Base-by-base conservation (phyloP, 768 basidiomycete species). In the Russula lepida region DNA sequence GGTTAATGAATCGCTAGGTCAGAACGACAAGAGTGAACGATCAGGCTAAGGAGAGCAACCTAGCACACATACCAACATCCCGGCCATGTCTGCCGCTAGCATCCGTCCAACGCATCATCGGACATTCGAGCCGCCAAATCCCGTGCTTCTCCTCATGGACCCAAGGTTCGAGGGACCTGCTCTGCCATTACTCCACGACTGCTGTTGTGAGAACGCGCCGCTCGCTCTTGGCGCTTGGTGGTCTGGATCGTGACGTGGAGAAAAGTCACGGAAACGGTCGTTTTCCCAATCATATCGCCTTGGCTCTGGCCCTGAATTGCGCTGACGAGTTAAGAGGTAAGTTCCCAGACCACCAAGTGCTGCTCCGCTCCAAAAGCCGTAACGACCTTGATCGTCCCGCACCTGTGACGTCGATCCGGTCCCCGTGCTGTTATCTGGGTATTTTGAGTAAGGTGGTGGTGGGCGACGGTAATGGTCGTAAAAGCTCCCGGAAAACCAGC, bases 281-380 rank as follows among this genome's bases (percentile, higher is more conserved):
- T 76, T 76, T 70, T 88, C 85, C 84, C 84, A 88, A 66, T 85
- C 84, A 65, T 81, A 86, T 65, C 68, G 66, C 64, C 70, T 71
- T 68, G 57, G 68, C 68, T 49, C 71, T 68, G 30, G 67, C 67
- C 46, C 71, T 33, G 53, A 64, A 61, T 56, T 63, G 60, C 63
- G 67, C 46, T 60, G 63, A 23, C 67, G 56, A 62, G 66, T 85
- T 72, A 78, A 75, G 2, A 84, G 67, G 63, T 81, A 81, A 28
- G 83, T 80, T 2, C 84, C 87, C 2, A 88, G 70, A 27, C 85
- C 86, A 7, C 91, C 94, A 1, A 88, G 68, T 0, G 83, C 81
- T 7, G 89, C 83, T 3, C 93, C 93, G 1, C 88, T 86, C 88
- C 86, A 94, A 70, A 95, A 94, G 3, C 92, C 92, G 12, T 88